A percentile compares a stretch with the other conserved stretches of the same genome.
These are phyloP conservation scores for Cucumis sativus DNA, from an alignment of 306 rosid genomes.

Conservation along the genomic window Cucumber_9930_V3 NC_026656.2:2446501-2447000, in stretches of 20 bases:
- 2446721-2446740: slow-evolving; percentile 38
- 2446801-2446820: background rate
- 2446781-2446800: background rate
- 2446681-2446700: slow-evolving; percentile 50
- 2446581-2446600: slow-evolving; percentile 49
- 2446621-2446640: slow-evolving; percentile 40
- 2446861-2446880: background rate
- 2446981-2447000: background rate
- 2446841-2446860: background rate
- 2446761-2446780: background rate
- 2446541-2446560: slow-evolving; percentile 96
- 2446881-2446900: background rate
- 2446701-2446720: slow-evolving; percentile 26
- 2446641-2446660: slow-evolving; percentile 34
- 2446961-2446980: background rate
- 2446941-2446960: background rate
- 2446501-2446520: slow-evolving; percentile 57
- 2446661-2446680: slow-evolving; percentile 35
- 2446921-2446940: background rate
- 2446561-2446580: slow-evolving; percentile 89
- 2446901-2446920: background rate
- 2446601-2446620: slow-evolving; percentile 29
- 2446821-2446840: background rate
- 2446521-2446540: slow-evolving; percentile 36
- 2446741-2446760: background rate